Percentiles rank a stretch among this genome's conserved stretches.
These are phyloP conservation scores for Diaporthe ilicicola DNA, from an alignment of 2,329 filamentous ascomycete genomes.

Conservation along the genomic window DNA sequence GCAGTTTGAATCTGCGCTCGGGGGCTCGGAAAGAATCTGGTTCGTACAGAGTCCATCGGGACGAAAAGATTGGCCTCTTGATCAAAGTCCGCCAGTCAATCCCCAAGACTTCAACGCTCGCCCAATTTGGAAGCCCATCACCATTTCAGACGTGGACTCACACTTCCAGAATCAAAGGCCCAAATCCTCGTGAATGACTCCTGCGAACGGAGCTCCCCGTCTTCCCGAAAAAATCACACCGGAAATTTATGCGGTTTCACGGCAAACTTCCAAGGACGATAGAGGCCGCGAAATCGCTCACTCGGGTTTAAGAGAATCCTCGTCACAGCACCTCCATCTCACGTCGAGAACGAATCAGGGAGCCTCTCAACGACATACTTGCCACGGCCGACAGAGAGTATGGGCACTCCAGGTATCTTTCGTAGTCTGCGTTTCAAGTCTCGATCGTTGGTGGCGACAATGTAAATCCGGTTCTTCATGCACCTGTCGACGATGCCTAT, in stretches of 20 bases:
- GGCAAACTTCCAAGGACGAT: neutral
- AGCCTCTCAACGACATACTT: slow-evolving; percentile 96
- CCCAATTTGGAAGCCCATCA: neutral
- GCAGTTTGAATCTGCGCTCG: neutral
- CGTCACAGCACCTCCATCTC: slow-evolving; percentile 25
- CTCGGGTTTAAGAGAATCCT: neutral
- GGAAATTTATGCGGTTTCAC: neutral
- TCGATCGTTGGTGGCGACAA: slow-evolving; percentile 79
- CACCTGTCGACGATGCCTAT: slow-evolving; percentile 71
- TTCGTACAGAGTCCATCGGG: too few relatives aligned
- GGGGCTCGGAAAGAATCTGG: neutral
- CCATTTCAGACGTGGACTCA: too few relatives aligned
- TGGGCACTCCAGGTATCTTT: slow-evolving; percentile 73
- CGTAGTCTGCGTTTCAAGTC: slow-evolving; percentile 84
- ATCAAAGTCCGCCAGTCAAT: too few relatives aligned
- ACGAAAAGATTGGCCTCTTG: too few relatives aligned
- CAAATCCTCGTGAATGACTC: neutral
- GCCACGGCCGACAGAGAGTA: slow-evolving; percentile 83
- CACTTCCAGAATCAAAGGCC: neutral
- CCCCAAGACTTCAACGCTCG: neutral
- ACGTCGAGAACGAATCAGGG: slow-evolving; percentile 80
- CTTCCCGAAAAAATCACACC: neutral
- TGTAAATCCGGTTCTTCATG: slow-evolving; percentile 78
- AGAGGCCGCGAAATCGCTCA: neutral
- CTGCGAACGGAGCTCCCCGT: neutral